Conservation (phyloP, 2,329 filamentous ascomycete genomes). For the Cadophora sp. region DNA sequence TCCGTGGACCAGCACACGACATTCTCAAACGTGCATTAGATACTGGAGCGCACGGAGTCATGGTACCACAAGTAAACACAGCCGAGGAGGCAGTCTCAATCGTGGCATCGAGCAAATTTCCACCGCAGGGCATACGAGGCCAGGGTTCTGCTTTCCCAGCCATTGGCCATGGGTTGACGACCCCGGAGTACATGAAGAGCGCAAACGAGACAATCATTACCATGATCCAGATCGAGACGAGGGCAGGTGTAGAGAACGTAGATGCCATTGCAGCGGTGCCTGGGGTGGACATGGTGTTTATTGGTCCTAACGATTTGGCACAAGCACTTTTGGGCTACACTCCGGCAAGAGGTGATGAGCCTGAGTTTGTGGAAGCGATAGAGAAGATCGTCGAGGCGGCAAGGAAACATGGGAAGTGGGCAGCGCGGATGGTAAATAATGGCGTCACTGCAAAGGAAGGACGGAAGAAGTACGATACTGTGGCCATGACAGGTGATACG, state of each 20-base stretch:
- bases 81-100: slow-evolving; percentile 53
- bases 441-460: slow-evolving; percentile 50
- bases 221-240: slow-evolving; percentile 54
- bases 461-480: slow-evolving; percentile 49
- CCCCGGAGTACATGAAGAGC: slow-evolving; percentile 56
- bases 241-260: slow-evolving; percentile 52
- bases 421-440: slow-evolving; percentile 55
- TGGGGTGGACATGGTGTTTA: slow-evolving; percentile 53
- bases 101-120: slow-evolving; percentile 57
- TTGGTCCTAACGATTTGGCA: slow-evolving; percentile 54
- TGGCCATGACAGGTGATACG: slow-evolving; percentile 53
- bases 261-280: slow-evolving; percentile 51
- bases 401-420: slow-evolving; percentile 57
- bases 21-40: slow-evolving; percentile 59
- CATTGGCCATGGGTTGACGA: slow-evolving; percentile 52
- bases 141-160: slow-evolving; percentile 57
- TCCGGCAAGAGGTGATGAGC: slow-evolving; percentile 53
- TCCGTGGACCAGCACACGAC: slow-evolving; percentile 48
- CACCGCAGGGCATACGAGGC: slow-evolving; percentile 55
- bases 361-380: slow-evolving; percentile 54
- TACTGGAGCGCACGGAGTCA: slow-evolving; percentile 56
- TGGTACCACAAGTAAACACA: slow-evolving; percentile 55
- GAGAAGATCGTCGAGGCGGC: slow-evolving; percentile 54
- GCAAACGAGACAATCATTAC: slow-evolving; percentile 56
- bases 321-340: slow-evolving; percentile 51